Evolutionary conservation across 228 moss, liverwort and hornwort genomes (phyloP).

Genomic region (Sphagnum fallax): DNA sequence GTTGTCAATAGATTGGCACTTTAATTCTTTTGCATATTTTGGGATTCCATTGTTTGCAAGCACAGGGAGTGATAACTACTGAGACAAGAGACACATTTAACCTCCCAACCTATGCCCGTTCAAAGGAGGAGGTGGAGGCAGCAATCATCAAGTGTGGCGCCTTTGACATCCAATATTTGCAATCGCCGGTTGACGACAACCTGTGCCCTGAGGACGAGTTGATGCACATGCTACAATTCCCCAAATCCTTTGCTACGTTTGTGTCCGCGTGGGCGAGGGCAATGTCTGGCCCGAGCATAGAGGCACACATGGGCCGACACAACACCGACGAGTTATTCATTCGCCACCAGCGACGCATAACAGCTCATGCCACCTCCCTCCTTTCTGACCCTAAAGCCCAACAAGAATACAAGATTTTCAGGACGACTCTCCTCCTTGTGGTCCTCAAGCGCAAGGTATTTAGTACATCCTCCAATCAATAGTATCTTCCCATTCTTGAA

Average conservation of each 20-base stretch:
- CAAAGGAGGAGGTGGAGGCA: conserved; percentile 20
- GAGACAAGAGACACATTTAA: conserved; percentile 31
- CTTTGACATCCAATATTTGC: conserved; percentile 23
- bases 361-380: conserved; percentile 11
- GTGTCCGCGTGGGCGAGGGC: conserved; percentile 39
- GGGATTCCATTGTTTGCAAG: no score
- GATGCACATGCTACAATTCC: conserved; percentile 18
- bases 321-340: conserved; percentile 21
- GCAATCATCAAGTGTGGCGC: neutral
- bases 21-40: no score
- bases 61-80: conserved; percentile 18
- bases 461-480: no score
- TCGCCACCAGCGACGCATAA: conserved; percentile 20
- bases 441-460: conserved; percentile 1
- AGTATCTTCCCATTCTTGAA: no score
- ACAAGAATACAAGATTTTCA: conserved; percentile 28
- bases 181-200: conserved; percentile 14
- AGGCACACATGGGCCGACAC: conserved; percentile 24
- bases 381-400: conserved; percentile 8
- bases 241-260: conserved; percentile 27
- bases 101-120: conserved; percentile 16
- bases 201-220: conserved; percentile 26
- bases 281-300: conserved; percentile 31
- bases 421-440: conserved; percentile 18
- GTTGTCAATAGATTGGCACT: no score